Percentiles rank a stretch among this genome's conserved stretches.
Conservation (phyloP, 192 early-diverging fungal species). For the Backusella circina region DNA sequence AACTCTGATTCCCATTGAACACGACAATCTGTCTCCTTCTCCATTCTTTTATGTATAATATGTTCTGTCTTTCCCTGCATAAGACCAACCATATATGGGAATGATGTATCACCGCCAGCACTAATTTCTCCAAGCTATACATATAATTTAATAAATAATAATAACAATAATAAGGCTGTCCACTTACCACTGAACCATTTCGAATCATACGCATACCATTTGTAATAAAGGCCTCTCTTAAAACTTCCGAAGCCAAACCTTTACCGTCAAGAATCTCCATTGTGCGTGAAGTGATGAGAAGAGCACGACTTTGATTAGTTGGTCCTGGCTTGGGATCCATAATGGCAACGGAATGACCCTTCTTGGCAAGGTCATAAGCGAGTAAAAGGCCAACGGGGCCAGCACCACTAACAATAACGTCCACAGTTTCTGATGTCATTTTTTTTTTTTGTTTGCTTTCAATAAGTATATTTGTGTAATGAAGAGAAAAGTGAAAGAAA, state of each 20-base stretch:
- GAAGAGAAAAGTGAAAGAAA: too few species aligned
- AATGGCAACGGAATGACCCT: constrained; percentile 13
- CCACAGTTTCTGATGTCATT: neutral
- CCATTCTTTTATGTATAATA: neutral
- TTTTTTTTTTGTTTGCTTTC: too few species aligned
- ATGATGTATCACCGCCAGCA: constrained; percentile 7
- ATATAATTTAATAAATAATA: neutral
- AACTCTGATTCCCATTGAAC: constrained; percentile 10
- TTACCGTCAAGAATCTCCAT: constrained; percentile 15
- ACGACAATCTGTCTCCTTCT: neutral
- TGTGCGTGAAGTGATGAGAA: constrained; percentile 13
- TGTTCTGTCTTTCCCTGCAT: constrained; percentile 16
- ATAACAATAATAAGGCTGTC: too few species aligned
- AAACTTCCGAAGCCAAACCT: neutral
- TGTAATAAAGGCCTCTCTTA: neutral
- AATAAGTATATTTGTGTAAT: too few species aligned
- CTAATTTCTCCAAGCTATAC: constrained; percentile 2
- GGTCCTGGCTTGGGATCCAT: constrained; percentile 1
- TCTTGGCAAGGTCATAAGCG: constrained; percentile 11
- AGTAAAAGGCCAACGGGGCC: constrained; percentile 24
- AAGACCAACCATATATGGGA: constrained; percentile 16
- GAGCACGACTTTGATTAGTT: constrained; percentile 19
- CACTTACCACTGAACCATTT: neutral
- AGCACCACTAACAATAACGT: constrained; percentile 20
- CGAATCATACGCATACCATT: neutral